Conservation (phyloP, 2,329 filamentous ascomycete species). For the Hymenoscyphus fraxineus region DNA sequence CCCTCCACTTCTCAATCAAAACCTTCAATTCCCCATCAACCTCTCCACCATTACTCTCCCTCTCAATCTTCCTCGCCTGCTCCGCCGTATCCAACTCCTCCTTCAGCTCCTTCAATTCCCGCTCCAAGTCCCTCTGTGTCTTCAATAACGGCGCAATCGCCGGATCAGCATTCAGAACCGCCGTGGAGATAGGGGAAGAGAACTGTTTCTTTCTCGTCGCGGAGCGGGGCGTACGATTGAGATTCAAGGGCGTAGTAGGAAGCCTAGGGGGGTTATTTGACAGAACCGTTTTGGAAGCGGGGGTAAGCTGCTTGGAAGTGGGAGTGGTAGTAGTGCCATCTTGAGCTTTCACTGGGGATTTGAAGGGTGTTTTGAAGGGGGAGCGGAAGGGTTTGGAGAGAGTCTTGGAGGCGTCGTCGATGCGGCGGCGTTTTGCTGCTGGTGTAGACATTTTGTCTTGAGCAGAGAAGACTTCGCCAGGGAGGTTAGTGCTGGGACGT, state of each 20-base stretch:
- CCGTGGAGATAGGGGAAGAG: slow-evolving; percentile 33
- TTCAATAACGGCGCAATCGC: slow-evolving; percentile 33
- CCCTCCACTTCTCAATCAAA: slow-evolving; percentile 58
- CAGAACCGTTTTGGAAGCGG: slow-evolving; percentile 16
- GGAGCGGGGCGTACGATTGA: slow-evolving; percentile 5
- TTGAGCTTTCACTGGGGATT: slow-evolving; percentile 24
- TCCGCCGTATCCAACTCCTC: slow-evolving; percentile 46
- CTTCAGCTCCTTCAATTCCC: slow-evolving; percentile 29
- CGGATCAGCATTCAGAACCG: slow-evolving; percentile 32
- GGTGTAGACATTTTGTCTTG: slow-evolving; percentile 43
- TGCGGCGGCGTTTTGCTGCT: slow-evolving; percentile 59
- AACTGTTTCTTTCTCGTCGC: slow-evolving; percentile 23
- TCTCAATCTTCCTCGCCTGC: slow-evolving; percentile 51
- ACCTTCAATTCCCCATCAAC: slow-evolving; percentile 52
- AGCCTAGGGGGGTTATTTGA: slow-evolving; percentile 10
- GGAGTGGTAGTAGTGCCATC: slow-evolving; percentile 16
- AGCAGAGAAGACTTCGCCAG: not conserved
- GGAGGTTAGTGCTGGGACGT: slow-evolving; percentile 29
- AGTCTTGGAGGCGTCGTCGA: slow-evolving; percentile 53
- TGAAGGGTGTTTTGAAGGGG: slow-evolving; percentile 51
- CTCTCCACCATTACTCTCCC: slow-evolving; percentile 44
- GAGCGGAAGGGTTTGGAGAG: slow-evolving; percentile 71
- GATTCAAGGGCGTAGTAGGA: slow-evolving; percentile 13
- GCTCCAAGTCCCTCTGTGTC: slow-evolving; percentile 35
- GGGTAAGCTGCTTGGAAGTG: slow-evolving; percentile 6